Evolutionary conservation across 306 rosid species (phyloP).

Genomic region (Vachellia collinsii): DNA sequence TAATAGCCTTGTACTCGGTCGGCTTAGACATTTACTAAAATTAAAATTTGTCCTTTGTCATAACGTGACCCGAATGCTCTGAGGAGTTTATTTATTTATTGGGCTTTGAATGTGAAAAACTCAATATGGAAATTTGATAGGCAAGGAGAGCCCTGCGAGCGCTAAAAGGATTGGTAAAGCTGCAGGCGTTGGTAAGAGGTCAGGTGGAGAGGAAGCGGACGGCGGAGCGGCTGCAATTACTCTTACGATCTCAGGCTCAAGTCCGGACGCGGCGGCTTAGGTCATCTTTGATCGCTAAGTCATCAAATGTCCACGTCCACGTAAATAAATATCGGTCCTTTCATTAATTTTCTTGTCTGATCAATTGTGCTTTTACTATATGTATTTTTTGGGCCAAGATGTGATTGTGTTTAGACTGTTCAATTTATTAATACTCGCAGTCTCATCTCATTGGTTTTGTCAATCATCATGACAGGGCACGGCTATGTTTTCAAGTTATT

Average conservation of each 20-base stretch:
- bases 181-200: slow-evolving; percentile 87
- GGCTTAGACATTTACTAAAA: too few relatives aligned
- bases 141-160: slow-evolving; percentile 92
- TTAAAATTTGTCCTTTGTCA: not conserved
- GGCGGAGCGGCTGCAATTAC: slow-evolving; percentile 65
- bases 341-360: not conserved
- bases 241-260: slow-evolving; percentile 61
- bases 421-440: not conserved
- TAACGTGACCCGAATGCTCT: not conserved
- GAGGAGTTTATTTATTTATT: not conserved
- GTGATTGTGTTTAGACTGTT: not conserved
- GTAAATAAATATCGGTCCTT: slow-evolving; percentile 49
- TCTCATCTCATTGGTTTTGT: not conserved
- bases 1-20: too few relatives aligned
- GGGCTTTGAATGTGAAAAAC: not conserved
- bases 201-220: slow-evolving; percentile 76
- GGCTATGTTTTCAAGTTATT: too few relatives aligned
- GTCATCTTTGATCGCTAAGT: slow-evolving; percentile 40
- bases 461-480: not conserved
- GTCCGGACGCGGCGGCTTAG: slow-evolving; percentile 50
- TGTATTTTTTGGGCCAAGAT: not conserved
- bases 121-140: slow-evolving; percentile 38
- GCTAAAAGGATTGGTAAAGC: slow-evolving; percentile 77
- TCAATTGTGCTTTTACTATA: not conserved
- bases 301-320: slow-evolving; percentile 46